These are phyloP conservation scores for Polytrichum commune DNA, from an alignment of 225 moss, liverwort and hornwort genomes.

Conservation along the genomic window DNA sequence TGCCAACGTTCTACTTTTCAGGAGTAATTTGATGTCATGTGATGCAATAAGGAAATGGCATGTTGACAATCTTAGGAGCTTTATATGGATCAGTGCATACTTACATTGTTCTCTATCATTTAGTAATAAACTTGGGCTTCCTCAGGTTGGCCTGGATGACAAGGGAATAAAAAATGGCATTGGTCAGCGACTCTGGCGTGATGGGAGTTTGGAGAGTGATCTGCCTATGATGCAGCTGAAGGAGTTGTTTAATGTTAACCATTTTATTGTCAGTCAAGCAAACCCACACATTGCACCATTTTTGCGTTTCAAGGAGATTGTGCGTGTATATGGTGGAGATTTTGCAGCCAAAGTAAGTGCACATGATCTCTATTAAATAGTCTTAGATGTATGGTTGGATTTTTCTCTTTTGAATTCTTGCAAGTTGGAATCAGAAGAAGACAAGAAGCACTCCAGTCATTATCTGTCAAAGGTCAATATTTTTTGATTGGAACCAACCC, in stretches of 20 bases:
- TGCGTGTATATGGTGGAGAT: slow-evolving; percentile 86
- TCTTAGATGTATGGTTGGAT: too few relatives aligned
- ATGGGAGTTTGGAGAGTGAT: slow-evolving; percentile 96
- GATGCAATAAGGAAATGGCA: too few relatives aligned
- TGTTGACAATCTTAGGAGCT: too few relatives aligned
- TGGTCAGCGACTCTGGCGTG: slow-evolving; percentile 88
- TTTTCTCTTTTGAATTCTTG: too few relatives aligned
- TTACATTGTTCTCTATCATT: too few relatives aligned
- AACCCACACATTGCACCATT: slow-evolving; percentile 98
- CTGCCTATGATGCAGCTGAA: slow-evolving; percentile 98
- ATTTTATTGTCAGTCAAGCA: slow-evolving; percentile 98
- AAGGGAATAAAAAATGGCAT: slow-evolving; percentile 64
- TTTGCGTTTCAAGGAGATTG: slow-evolving; percentile 81
- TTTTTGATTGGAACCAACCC: too few relatives aligned
- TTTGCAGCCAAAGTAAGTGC: slow-evolving; percentile 86
- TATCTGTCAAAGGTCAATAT: too few relatives aligned
- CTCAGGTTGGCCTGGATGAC: slow-evolving; percentile 71
- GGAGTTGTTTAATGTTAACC: slow-evolving; percentile 97
- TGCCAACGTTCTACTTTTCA: neutral
- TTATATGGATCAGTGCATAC: neutral
- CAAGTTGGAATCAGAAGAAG: too few relatives aligned
- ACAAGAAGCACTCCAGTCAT: too few relatives aligned
- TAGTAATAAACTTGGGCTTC: slow-evolving; percentile 5
- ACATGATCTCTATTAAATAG: neutral
- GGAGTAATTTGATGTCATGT: too few relatives aligned